Base-by-base conservation (phyloP, 768 basidiomycete genomes). In the Pleurotus platypus region DNA sequence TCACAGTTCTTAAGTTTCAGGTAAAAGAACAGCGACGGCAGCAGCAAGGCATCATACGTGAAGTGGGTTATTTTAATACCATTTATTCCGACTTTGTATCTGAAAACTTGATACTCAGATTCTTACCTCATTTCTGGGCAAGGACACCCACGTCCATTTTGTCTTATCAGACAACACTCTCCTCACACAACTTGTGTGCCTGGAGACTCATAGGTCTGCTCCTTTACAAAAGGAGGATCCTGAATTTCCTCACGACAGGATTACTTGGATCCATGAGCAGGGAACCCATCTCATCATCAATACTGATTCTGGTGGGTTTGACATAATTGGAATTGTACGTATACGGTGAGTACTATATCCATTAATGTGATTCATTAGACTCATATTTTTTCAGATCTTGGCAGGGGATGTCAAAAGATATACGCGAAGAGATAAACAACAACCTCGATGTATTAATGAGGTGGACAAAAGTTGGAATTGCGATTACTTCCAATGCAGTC, bases 1-100 rank as follows among this genome's bases (percentile, higher is more conserved):
- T 30, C 2, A 6, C 27, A 30, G 27, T 30, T 30, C 66, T 40
- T 55, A 59, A 49, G 60, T 57, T 64, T 61, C 63, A 64, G 46
- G 57, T 18, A 26, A 49, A 15, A 56, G 30, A n/a, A 35, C 50
- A 56, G 18, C 27, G 27, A 30, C 27, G 27, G 27, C 27, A 30
- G 27, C 27, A 30, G 27, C 27, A 30, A 30, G 27, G 27, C 27
- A 30, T 49, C 27, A 42, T 38, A 55, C 56, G n/a, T 35, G 35
- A 47, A 59, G 27, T 30, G 27, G 8, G 27, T 30, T 30, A 30
- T 30, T 30, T 30, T 30, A 30, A 4, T 30, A 6, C 27, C 27
- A 30, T 30, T 30, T 30, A 30, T 30, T 30, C 27, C 2, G 8
- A 30, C 27, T 30, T 30, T 30, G 27, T 30, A 30, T 30, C 27